Percentiles rank a stretch among this genome's conserved stretches.
Evolutionary conservation across 1,284 basidiomycete species (phyloP).

Genomic region (Exobasidium rhododendri): DNA sequence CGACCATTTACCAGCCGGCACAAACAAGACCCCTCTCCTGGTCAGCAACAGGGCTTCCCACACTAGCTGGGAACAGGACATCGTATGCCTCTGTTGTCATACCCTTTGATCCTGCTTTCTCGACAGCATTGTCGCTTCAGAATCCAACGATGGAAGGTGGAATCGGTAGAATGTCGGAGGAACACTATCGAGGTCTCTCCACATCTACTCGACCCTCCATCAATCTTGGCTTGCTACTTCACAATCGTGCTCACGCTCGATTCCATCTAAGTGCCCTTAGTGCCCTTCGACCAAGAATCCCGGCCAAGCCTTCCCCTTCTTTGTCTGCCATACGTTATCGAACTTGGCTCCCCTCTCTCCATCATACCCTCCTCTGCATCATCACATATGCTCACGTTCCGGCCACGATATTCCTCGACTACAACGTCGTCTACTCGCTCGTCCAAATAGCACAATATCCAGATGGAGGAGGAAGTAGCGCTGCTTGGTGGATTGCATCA

Average conservation of each 20-base stretch:
- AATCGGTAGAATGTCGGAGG: too few relatives aligned
- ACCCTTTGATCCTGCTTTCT: neutral
- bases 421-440: slow-evolving; percentile 47
- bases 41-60: neutral
- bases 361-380: slow-evolving; percentile 29
- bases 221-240: neutral
- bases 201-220: neutral
- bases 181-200: neutral
- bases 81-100: neutral
- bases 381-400: slow-evolving; percentile 41
- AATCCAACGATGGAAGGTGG: neutral
- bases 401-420: slow-evolving; percentile 52
- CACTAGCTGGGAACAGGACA: too few relatives aligned
- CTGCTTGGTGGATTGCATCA: slow-evolving; percentile 31
- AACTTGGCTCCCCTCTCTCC: slow-evolving; percentile 21
- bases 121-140: neutral
- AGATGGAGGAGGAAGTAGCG: slow-evolving; percentile 17
- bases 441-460: slow-evolving; percentile 41
- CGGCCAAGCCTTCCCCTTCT: neutral
- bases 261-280: slow-evolving; percentile 6
- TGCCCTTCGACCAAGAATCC: neutral
- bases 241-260: neutral
- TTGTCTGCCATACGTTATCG: neutral
- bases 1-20: neutral
- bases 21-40: neutral